Conservation (phyloP, 306 rosid species). For the Rubus idaeus region DNA sequence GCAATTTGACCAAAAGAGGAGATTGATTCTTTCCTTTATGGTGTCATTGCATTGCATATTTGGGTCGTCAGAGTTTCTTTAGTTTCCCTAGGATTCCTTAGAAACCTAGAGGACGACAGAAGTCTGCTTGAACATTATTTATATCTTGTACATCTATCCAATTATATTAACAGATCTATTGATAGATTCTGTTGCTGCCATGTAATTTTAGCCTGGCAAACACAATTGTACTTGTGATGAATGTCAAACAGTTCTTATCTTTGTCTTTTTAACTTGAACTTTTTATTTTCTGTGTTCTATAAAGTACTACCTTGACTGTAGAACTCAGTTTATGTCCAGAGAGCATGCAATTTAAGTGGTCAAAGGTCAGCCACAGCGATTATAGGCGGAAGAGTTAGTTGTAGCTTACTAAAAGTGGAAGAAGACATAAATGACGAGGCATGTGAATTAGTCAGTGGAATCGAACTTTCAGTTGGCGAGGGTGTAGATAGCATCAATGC, state of each 20-base stretch:
- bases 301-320: constrained; percentile 35
- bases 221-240: neutral
- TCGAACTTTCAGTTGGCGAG: constrained; percentile 67
- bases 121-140: neutral
- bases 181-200: neutral
- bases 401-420: constrained; percentile 46
- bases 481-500: constrained; percentile 49
- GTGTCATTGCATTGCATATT: neutral
- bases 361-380: constrained; percentile 29
- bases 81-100: neutral
- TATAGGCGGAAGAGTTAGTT: constrained; percentile 34
- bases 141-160: neutral
- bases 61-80: neutral
- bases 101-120: neutral
- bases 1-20: neutral
- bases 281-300: constrained; percentile 2
- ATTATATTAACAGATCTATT: neutral
- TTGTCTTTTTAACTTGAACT: neutral
- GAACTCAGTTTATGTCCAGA: constrained; percentile 59
- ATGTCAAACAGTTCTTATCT: neutral
- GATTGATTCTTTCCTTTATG: neutral
- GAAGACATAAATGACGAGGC: constrained; percentile 50
- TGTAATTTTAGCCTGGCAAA: neutral
- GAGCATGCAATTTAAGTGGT: constrained; percentile 39
- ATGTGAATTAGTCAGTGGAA: constrained; percentile 75